Conservation (phyloP, 768 basidiomycete species). For the Russula ochroleuca region DNA sequence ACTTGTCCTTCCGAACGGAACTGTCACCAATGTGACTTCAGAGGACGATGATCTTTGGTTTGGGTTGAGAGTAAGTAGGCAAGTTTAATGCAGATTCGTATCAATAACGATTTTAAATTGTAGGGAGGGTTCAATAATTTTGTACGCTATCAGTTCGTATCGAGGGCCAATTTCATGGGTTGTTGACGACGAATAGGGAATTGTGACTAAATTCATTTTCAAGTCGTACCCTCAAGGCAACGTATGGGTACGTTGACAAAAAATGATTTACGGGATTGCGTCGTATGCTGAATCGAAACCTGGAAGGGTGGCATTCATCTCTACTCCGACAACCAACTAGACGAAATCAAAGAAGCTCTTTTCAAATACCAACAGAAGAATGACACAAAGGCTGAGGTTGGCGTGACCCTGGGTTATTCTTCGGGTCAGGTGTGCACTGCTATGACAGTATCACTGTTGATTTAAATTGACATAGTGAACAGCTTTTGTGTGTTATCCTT, state of each 20-base stretch:
- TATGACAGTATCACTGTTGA: too few species aligned
- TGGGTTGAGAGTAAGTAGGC: conserved; percentile 9
- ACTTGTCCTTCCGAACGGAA: conserved; percentile 33
- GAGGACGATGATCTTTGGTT: conserved; percentile 13
- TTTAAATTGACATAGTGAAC: neutral
- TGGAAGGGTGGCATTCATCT: neutral
- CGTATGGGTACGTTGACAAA: conserved; percentile 30
- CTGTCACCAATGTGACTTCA: neutral
- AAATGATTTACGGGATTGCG: neutral
- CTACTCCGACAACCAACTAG: neutral
- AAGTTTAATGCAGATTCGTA: neutral
- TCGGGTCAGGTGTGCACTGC: neutral
- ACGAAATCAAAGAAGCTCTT: neutral
- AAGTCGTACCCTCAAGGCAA: conserved; percentile 28
- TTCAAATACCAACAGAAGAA: conserved; percentile 2
- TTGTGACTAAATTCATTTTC: conserved; percentile 15
- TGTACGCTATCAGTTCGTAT: neutral
- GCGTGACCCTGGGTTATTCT: neutral
- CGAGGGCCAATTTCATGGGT: neutral
- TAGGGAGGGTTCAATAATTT: conserved; percentile 25
- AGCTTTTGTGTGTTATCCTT: neutral
- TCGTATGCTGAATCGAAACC: neutral
- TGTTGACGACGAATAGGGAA: conserved; percentile 3
- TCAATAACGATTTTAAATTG: neutral
- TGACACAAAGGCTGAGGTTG: neutral